These are phyloP conservation scores for Auricularia cornea DNA, from an alignment of 768 basidiomycete genomes.

Conservation along the genomic window DNA sequence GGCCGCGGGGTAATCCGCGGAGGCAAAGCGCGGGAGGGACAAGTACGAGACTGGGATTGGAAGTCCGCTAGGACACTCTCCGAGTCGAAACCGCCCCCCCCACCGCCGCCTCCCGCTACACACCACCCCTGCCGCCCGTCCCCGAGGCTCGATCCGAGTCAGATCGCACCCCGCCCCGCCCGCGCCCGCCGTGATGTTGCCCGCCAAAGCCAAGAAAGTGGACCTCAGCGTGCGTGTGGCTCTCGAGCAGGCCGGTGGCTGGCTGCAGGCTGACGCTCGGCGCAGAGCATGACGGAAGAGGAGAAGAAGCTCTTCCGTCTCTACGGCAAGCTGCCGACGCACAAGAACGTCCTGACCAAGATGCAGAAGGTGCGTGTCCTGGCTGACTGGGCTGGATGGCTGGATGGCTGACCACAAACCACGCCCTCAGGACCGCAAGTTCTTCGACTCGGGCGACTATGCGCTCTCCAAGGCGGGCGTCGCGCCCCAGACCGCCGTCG, in stretches of 20 bases:
- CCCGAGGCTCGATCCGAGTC: not conserved
- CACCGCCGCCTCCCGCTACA: not conserved
- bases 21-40: not conserved
- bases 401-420: slow-evolving; percentile 3
- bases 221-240: slow-evolving; percentile 72
- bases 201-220: slow-evolving; percentile 80
- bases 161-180: slow-evolving; percentile 16
- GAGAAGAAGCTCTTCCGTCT: slow-evolving; percentile 91
- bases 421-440: slow-evolving; percentile 81
- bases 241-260: not conserved
- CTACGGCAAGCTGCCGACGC: slow-evolving; percentile 90
- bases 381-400: not conserved
- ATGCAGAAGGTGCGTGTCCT: slow-evolving; percentile 76
- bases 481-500: slow-evolving; percentile 79
- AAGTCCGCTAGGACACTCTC: not conserved
- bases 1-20: not conserved
- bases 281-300: slow-evolving; percentile 72
- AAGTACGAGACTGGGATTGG: not conserved
- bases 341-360: slow-evolving; percentile 88
- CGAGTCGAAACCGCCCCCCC: not conserved
- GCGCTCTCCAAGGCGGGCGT: slow-evolving; percentile 90
- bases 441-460: slow-evolving; percentile 99
- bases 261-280: slow-evolving; percentile 15
- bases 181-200: slow-evolving; percentile 44
- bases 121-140: not conserved